phyloP scores from a whole-genome alignment of 1,139 yeast genomes.

The Scheffersomyces illinoinensis region DNA sequence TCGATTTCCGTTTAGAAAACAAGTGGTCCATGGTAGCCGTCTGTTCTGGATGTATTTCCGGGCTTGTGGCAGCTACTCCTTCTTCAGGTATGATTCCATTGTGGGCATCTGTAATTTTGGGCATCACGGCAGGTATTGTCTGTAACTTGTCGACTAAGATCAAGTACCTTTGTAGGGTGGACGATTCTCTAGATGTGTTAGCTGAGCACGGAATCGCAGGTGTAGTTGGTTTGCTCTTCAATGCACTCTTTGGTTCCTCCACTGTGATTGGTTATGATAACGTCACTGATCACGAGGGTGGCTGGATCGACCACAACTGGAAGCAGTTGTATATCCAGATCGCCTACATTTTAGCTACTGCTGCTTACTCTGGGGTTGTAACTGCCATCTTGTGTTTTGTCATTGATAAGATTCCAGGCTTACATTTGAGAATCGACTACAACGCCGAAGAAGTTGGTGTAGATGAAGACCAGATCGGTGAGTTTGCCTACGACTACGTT shows the following conservation, averaged over 20 bases:
- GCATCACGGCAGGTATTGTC: constrained; percentile 74
- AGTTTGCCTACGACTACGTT: constrained; percentile 96
- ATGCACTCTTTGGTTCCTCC: constrained; percentile 83
- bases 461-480: constrained; percentile 97
- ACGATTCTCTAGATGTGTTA: constrained; percentile 90
- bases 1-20: constrained; percentile 83
- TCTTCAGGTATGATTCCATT: constrained; percentile 87
- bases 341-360: constrained; percentile 74
- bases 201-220: constrained; percentile 99
- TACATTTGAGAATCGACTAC: constrained; percentile 76
- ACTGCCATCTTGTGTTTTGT: constrained; percentile 76
- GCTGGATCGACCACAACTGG: constrained; percentile 90
- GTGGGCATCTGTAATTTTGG: constrained; percentile 88
- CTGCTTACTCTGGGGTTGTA: constrained; percentile 75
- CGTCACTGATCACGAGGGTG: constrained; percentile 79
- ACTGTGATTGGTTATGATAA: constrained; percentile 91
- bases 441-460: constrained; percentile 86
- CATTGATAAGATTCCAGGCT: constrained; percentile 78
- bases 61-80: constrained; percentile 96
- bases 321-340: constrained; percentile 88
- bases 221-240: constrained; percentile 80
- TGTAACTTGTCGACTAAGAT: constrained; percentile 91
- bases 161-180: constrained; percentile 78
- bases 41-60: constrained; percentile 94
- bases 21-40: constrained; percentile 96